These are phyloP conservation scores for Capronia americana DNA, from an alignment of 2,329 filamentous ascomycete genomes.

Conservation along the genomic window DNA sequence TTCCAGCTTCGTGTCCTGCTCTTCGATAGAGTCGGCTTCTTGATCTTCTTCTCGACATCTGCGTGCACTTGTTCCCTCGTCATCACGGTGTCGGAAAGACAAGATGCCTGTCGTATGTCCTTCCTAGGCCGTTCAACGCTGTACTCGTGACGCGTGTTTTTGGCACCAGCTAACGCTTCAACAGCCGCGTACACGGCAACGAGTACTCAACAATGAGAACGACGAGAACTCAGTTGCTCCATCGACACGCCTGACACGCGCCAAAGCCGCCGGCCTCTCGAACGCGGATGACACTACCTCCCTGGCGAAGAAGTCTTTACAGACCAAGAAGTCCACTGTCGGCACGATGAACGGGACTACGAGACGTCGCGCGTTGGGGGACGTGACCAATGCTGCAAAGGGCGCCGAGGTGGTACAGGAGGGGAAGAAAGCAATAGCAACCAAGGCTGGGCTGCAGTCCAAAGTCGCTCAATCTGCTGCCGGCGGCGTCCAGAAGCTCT, in stretches of 20 bases:
- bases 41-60: slow-evolving; percentile 17
- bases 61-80: slow-evolving; percentile 15
- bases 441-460: slow-evolving; percentile 73
- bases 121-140: neutral
- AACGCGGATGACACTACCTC: slow-evolving; percentile 64
- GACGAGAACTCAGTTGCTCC: slow-evolving; percentile 77
- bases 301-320: slow-evolving; percentile 66
- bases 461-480: slow-evolving; percentile 74
- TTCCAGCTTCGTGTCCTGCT: slow-evolving; percentile 16
- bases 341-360: slow-evolving; percentile 58
- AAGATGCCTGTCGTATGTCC: slow-evolving; percentile 41
- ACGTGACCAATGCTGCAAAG: slow-evolving; percentile 95
- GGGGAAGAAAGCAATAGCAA: slow-evolving; percentile 72
- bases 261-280: slow-evolving; percentile 78
- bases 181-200: slow-evolving; percentile 74
- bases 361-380: slow-evolving; percentile 82
- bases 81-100: slow-evolving; percentile 28
- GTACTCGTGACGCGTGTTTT: slow-evolving; percentile 22
- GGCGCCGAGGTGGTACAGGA: slow-evolving; percentile 65
- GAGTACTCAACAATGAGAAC: slow-evolving; percentile 86
- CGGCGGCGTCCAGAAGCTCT: slow-evolving; percentile 78
- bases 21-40: slow-evolving; percentile 17
- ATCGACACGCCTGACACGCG: slow-evolving; percentile 86
- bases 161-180: slow-evolving; percentile 50
- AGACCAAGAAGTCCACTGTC: slow-evolving; percentile 70